phyloP scores from a whole-genome alignment of 345 rosid genomes.

The Ceriops decandra region DNA sequence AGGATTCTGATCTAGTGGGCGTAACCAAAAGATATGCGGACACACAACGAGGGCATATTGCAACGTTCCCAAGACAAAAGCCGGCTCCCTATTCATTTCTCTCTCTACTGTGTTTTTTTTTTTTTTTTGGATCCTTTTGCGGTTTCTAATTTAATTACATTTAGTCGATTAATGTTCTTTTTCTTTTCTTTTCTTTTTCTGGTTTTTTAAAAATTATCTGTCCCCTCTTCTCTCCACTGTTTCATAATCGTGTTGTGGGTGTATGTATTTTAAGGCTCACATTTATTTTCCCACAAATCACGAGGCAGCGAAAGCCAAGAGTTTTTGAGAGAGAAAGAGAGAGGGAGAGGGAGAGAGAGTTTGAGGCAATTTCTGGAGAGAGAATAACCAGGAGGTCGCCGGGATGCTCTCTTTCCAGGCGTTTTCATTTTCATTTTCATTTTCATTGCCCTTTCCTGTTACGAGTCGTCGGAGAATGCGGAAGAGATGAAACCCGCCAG shows the following conservation, averaged over 20 bases:
- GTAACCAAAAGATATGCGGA: background rate
- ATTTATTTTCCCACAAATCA: background rate
- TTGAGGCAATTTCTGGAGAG: background rate
- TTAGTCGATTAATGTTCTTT: too few species aligned
- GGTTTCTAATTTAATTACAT: background rate
- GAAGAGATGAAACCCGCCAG: too few species aligned
- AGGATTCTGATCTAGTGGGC: too few species aligned
- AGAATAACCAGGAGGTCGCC: background rate
- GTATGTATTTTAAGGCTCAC: background rate
- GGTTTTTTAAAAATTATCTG: background rate
- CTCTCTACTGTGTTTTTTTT: background rate
- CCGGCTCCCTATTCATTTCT: slow-evolving; percentile 2
- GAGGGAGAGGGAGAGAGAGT: background rate
- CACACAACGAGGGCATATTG: slow-evolving; percentile 5
- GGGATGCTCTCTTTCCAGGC: slow-evolving; percentile 9
- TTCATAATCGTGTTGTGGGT: background rate
- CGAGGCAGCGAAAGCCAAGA: background rate
- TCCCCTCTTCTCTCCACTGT: background rate
- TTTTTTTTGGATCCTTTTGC: background rate
- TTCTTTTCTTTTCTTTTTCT: background rate
- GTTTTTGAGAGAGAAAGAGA: background rate
- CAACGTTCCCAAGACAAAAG: slow-evolving; percentile 18
- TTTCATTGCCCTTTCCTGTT: background rate
- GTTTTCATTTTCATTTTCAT: slow-evolving; percentile 5
- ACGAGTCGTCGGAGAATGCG: background rate